phyloP scores from a whole-genome alignment of 1,284 basidiomycete species.

The Sanghuangporus baumii region DNA sequence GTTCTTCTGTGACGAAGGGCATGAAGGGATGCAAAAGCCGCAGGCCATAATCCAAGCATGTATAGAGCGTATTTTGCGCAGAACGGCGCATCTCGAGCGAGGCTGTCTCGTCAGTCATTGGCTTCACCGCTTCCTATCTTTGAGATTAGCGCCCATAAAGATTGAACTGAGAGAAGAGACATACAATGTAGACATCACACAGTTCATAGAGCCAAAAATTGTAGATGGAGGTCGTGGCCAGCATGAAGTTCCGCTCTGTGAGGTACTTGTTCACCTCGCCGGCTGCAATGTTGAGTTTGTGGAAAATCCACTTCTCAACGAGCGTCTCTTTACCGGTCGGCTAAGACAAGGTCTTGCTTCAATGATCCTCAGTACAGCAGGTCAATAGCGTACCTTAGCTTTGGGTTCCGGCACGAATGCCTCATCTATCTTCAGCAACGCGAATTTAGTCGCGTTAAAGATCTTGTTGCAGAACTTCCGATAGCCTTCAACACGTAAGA shows the following conservation, averaged over 20 bases:
- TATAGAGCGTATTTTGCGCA: constrained; percentile 95
- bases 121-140: constrained; percentile 91
- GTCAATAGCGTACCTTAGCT: constrained; percentile 47
- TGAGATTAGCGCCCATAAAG: constrained; percentile 7
- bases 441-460: constrained; percentile 99
- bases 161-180: constrained; percentile 25
- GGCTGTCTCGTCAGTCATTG: constrained; percentile 81
- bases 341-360: constrained; percentile 32
- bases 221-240: constrained; percentile 79
- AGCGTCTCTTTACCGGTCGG: constrained; percentile 87
- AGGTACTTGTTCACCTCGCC: constrained; percentile 74
- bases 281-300: constrained; percentile 86
- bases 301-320: constrained; percentile 94
- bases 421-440: constrained; percentile 89
- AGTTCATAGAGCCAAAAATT: constrained; percentile 99
- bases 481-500: constrained; percentile 96
- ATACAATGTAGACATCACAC: constrained; percentile 96
- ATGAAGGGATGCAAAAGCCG: constrained; percentile 95
- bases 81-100: constrained; percentile 62
- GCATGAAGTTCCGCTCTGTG: constrained; percentile 87
- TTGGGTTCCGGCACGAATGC: constrained; percentile 71
- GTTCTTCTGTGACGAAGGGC: constrained; percentile 98
- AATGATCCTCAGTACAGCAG: neutral
- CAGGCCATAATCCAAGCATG: constrained; percentile 87
- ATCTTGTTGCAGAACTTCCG: constrained; percentile 99